Evolutionary conservation across 345 rosid genomes (phyloP).

Genomic region (Rubroshorea leprosula): DNA sequence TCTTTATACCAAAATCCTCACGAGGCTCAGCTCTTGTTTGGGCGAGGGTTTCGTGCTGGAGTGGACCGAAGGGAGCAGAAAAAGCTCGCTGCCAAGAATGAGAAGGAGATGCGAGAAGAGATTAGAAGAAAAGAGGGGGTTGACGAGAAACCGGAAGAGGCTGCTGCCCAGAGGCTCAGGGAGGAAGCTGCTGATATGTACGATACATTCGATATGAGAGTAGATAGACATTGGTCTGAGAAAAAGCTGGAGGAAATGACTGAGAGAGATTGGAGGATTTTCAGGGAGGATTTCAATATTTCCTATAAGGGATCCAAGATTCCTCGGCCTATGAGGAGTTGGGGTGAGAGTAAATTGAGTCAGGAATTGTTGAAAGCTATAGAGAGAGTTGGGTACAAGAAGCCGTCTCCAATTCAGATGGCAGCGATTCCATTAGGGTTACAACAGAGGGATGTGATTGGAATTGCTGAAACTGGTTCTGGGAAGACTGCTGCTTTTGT

Average conservation of each 20-base stretch:
- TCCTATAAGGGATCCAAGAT: slow-evolving; percentile 90
- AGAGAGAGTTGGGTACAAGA: slow-evolving; percentile 83
- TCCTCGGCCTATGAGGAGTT: slow-evolving; percentile 89
- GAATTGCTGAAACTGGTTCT: slow-evolving; percentile 90
- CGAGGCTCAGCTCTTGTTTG: slow-evolving; percentile 87
- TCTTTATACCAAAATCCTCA: slow-evolving; percentile 83
- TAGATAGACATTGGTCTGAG: slow-evolving; percentile 90
- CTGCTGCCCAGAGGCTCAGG: slow-evolving; percentile 59
- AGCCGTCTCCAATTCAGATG: slow-evolving; percentile 88
- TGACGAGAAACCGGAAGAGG: slow-evolving; percentile 88
- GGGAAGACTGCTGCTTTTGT: slow-evolving; percentile 98
- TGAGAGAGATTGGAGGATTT: slow-evolving; percentile 94
- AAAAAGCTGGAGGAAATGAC: slow-evolving; percentile 91
- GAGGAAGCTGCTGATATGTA: slow-evolving; percentile 80
- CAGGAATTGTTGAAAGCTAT: slow-evolving; percentile 73
- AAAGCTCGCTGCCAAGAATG: slow-evolving; percentile 85
- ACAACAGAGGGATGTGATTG: slow-evolving; percentile 91
- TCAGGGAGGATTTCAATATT: slow-evolving; percentile 85
- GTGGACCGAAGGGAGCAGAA: slow-evolving; percentile 97
- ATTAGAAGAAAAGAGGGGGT: slow-evolving; percentile 74
- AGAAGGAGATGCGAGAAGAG: slow-evolving; percentile 87
- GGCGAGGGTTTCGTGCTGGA: slow-evolving; percentile 90
- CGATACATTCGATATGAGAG: slow-evolving; percentile 89
- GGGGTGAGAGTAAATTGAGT: slow-evolving; percentile 76
- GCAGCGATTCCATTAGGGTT: slow-evolving; percentile 89